Conservation (phyloP, 2,329 filamentous ascomycete species). For the Ophioceras dolichostomum region DNA sequence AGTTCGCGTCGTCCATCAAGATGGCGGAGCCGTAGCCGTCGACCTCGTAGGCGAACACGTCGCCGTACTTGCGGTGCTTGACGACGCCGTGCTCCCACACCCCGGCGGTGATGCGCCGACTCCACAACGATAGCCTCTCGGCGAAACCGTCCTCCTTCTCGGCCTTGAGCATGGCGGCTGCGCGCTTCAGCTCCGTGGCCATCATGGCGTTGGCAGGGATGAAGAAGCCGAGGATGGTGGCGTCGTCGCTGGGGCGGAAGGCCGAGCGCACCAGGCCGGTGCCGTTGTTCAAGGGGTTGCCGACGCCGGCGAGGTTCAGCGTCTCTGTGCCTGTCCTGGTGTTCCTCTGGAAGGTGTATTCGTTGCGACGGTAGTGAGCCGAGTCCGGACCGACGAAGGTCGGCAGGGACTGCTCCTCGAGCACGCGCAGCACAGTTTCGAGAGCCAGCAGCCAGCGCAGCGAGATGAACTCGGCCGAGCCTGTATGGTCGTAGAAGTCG, state of each 20-base stretch:
- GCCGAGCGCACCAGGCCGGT: conserved; percentile 84
- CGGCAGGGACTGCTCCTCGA: conserved; percentile 65
- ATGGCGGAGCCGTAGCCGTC: conserved; percentile 76
- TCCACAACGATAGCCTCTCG: conserved; percentile 43
- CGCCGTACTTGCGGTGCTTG: conserved; percentile 58
- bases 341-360: conserved; percentile 75
- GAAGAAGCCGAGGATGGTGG: conserved; percentile 86
- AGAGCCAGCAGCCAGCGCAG: conserved; percentile 69
- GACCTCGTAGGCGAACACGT: conserved; percentile 79
- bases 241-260: conserved; percentile 90
- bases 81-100: conserved; percentile 80
- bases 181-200: conserved; percentile 71
- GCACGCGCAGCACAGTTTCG: conserved; percentile 57
- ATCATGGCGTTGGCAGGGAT: conserved; percentile 97
- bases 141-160: conserved; percentile 36
- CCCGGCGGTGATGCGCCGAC: conserved; percentile 56
- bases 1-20: conserved; percentile 83
- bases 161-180: conserved; percentile 55
- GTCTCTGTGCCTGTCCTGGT: conserved; percentile 86
- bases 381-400: conserved; percentile 67
- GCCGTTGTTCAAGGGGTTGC: conserved; percentile 78
- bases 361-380: conserved; percentile 53
- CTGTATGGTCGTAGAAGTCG: conserved; percentile 72
- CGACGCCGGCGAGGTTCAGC: conserved; percentile 65
- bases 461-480: conserved; percentile 66